These are phyloP conservation scores for Pseudoneurospora amorphoporcata DNA, from an alignment of 495 filamentous ascomycete genomes.

Conservation along the genomic window DNA sequence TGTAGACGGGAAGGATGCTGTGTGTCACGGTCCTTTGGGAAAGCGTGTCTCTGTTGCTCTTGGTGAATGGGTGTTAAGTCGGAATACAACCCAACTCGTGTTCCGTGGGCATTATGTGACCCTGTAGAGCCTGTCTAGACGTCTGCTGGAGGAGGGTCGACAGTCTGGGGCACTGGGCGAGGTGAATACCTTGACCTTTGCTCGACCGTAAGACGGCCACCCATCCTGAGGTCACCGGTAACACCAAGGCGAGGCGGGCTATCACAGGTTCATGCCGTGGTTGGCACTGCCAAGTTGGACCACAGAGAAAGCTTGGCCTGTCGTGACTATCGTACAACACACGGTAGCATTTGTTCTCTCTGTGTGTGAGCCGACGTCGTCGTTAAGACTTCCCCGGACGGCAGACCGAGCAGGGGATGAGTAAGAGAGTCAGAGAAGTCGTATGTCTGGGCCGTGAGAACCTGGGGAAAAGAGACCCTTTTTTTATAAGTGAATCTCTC, in stretches of 20 bases:
- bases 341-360: not conserved
- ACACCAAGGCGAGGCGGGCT: not conserved
- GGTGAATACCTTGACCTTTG: not conserved
- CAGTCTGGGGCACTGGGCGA: not conserved
- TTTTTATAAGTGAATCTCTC: not conserved
- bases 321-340: slow-evolving; percentile 12
- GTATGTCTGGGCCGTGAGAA: not conserved
- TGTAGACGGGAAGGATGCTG: not conserved
- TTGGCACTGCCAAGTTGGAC: slow-evolving; percentile 11
- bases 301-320: slow-evolving; percentile 22
- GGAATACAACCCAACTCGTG: not conserved
- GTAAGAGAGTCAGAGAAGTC: not conserved
- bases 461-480: not conserved
- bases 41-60: not conserved
- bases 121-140: not conserved
- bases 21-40: not conserved
- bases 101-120: not conserved
- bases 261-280: not conserved
- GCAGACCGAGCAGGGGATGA: not conserved
- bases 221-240: not conserved
- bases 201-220: not conserved
- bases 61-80: not conserved
- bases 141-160: not conserved
- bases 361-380: not conserved
- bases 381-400: not conserved